Percentiles rank a stretch among this genome's conserved stretches.
These are phyloP conservation scores for Caryocar brasiliense DNA, from an alignment of 441 rosid species.

Conservation along the genomic window DNA sequence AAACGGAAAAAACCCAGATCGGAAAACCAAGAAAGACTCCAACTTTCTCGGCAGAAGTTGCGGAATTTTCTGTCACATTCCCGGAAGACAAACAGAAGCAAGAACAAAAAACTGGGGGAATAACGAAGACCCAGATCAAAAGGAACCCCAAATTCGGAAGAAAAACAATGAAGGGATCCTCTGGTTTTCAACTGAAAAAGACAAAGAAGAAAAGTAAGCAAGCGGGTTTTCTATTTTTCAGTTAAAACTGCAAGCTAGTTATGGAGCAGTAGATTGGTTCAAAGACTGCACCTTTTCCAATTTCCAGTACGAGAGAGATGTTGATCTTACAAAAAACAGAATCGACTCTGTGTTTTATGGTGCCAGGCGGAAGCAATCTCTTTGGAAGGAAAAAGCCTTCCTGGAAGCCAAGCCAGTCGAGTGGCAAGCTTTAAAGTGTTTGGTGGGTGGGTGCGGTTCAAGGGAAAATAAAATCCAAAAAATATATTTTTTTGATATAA, in stretches of 20 bases:
- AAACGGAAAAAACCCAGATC: conserved; percentile 13
- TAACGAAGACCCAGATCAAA: conserved; percentile 13
- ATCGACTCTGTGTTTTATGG: too few relatives aligned
- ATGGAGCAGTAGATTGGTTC: too few relatives aligned
- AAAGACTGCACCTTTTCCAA: too few relatives aligned
- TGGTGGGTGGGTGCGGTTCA: too few relatives aligned
- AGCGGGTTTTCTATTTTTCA: background rate
- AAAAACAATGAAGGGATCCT: background rate
- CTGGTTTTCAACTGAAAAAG: background rate
- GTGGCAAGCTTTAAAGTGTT: too few relatives aligned
- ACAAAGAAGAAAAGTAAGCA: conserved; percentile 9
- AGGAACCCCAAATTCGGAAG: background rate
- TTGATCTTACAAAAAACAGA: too few relatives aligned
- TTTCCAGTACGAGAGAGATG: too few relatives aligned
- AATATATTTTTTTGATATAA: too few relatives aligned
- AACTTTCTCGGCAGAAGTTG: conserved; percentile 4
- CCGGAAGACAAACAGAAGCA: conserved; percentile 8
- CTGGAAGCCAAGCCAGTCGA: conserved; percentile 6
- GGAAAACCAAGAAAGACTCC: conserved; percentile 7
- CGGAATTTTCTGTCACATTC: conserved; percentile 4
- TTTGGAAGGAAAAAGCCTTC: background rate
- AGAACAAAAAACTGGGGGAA: conserved; percentile 20
- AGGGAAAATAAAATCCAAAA: too few relatives aligned
- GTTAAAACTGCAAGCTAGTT: background rate
- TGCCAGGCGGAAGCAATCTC: too few relatives aligned